These are phyloP conservation scores for Berkeleyomyces rouxiae DNA, from an alignment of 2,329 filamentous ascomycete species.

Conservation along the genomic window DNA sequence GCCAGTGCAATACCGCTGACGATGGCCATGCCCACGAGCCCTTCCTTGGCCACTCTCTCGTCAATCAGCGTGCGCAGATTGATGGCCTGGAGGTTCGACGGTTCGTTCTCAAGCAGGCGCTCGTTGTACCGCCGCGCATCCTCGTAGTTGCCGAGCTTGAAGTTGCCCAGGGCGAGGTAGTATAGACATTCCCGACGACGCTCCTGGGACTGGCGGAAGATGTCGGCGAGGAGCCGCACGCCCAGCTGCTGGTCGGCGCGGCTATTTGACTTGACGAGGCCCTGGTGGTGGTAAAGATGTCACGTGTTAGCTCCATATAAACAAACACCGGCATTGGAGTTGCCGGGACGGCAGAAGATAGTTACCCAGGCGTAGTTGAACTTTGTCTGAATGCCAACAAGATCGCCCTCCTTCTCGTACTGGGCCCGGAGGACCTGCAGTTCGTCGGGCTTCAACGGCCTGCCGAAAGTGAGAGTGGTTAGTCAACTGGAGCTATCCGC, in stretches of 20 bases:
- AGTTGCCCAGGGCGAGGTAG: conserved; percentile 93
- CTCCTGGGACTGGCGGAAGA: conserved; percentile 86
- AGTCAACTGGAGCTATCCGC: neutral
- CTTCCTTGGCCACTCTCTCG: conserved; percentile 90
- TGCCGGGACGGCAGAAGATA: conserved; percentile 4
- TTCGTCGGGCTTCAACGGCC: conserved; percentile 79
- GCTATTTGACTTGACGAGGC: conserved; percentile 79
- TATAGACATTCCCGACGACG: conserved; percentile 94
- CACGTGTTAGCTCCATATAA: neutral
- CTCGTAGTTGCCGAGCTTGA: conserved; percentile 94
- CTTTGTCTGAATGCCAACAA: conserved; percentile 93
- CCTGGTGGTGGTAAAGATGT: conserved; percentile 32
- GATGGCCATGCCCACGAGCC: conserved; percentile 84
- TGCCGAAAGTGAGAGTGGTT: conserved; percentile 22
- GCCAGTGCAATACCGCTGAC: conserved; percentile 83
- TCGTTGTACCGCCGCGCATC: conserved; percentile 94
- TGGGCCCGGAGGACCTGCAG: conserved; percentile 83
- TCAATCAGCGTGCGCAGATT: conserved; percentile 82
- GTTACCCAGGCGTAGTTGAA: conserved; percentile 98
- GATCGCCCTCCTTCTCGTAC: conserved; percentile 94
- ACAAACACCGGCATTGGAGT: neutral
- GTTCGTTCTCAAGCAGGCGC: conserved; percentile 75
- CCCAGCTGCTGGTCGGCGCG: conserved; percentile 85
- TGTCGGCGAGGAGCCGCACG: conserved; percentile 83
- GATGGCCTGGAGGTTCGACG: conserved; percentile 73